Evolutionary conservation across 73 alveolate species (phyloP).

Genomic region (Blepharisma stoltei): DNA sequence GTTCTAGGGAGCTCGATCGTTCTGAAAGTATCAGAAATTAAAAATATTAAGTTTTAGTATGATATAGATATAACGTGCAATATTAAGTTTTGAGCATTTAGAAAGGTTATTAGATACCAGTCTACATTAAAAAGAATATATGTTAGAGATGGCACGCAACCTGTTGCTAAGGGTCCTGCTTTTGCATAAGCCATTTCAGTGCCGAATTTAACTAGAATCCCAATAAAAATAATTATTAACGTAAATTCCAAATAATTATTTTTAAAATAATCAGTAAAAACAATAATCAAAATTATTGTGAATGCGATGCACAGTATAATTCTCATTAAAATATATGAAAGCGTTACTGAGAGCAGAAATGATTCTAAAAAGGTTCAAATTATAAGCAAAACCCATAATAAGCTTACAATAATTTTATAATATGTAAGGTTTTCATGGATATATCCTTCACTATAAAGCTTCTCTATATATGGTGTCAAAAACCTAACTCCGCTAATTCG

Average conservation of each 20-base stretch:
- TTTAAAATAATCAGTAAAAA: not conserved
- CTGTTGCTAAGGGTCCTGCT: constrained; percentile 34
- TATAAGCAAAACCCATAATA: not conserved
- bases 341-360: not conserved
- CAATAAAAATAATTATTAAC: not conserved
- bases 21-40: too few species aligned
- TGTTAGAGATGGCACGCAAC: constrained; percentile 4
- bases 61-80: constrained; percentile 9
- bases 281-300: not conserved
- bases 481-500: too few species aligned
- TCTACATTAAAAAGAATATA: constrained; percentile 19
- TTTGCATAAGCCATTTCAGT: constrained; percentile 11
- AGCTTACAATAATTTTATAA: not conserved
- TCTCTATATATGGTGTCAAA: not conserved
- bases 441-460: not conserved
- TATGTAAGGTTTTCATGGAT: not conserved
- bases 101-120: not conserved
- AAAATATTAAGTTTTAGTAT: too few species aligned
- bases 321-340: constrained; percentile 10
- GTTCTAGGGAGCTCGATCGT: too few species aligned
- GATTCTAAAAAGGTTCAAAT: constrained; percentile 2
- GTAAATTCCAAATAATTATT: not conserved
- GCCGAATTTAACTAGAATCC: not conserved
- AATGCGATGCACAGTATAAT: constrained; percentile 6
- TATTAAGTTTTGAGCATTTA: not conserved